Evolutionary conservation across 192 early-diverging fungal species (phyloP), one percentile per base, ranked within the genome.

Genomic region (Tieghemiomyces parasiticus): DNA sequence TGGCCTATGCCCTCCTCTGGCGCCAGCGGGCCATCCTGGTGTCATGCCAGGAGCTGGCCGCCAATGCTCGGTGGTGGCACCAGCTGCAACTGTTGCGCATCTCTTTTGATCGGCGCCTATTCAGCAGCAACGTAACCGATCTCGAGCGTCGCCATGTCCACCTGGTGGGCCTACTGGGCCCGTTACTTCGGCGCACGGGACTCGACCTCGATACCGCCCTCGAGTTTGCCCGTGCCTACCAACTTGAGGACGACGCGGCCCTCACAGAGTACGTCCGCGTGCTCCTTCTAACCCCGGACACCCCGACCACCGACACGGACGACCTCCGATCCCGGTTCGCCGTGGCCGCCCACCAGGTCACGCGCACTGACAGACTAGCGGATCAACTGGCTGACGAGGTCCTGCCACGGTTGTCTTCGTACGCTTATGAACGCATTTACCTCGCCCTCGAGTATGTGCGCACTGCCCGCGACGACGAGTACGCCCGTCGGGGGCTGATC

Each of bases 141-240:
- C 52, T 47, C 29, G 65, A 71, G n/a, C 63, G 71, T 14, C 68
- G 64, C 26, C 65, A 63, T 1, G 76, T 77, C 58, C 73, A 82
- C 35, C 75, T 79, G 16, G 60, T 77, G 31, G 61, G 63, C 3
- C 54, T 87, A 32, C 72, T 88, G 16, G 77, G 80, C 13, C 66
- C 62, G 3, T 63, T 88, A 54, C 70, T 88, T 20, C n/a, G 65
- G 24, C 75, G 78, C 32, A 84, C 84, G 2, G 65, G 69, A 22
- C 61, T 77, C 50, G 86, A 88, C 56, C 63, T 88, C 31, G 33
- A 67, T 16, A 74, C 84, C 0, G 71, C 69, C 30, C 68, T 85
- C 0, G 86, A 88, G 60, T 88, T 85, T 73, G 76, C 79, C 35
- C 53, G 75, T 4, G 70, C 75, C 19, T 88, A 82, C 69, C 70